Conservation (phyloP, 768 basidiomycete genomes). For the Tricholoma sp. region DNA sequence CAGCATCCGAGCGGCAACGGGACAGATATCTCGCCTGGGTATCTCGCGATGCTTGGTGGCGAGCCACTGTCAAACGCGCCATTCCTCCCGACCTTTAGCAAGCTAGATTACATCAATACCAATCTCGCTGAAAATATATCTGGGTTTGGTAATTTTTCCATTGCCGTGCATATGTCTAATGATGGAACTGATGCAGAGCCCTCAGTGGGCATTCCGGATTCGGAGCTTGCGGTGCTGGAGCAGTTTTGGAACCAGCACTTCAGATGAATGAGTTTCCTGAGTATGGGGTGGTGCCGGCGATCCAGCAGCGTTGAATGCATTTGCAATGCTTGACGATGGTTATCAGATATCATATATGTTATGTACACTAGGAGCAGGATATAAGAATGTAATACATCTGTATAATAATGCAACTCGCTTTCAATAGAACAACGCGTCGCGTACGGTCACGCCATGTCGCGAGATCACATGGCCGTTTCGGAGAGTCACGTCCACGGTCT, state of each 20-base stretch:
- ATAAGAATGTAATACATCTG: background rate
- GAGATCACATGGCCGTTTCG: background rate
- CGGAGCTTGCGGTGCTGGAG: conserved; percentile 13
- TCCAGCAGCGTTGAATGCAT: background rate
- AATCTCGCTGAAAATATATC: conserved; percentile 5
- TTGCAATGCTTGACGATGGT: background rate
- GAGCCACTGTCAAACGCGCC: conserved; percentile 35
- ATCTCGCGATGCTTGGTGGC: conserved; percentile 35
- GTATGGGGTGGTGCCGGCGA: background rate
- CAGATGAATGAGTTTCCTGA: background rate
- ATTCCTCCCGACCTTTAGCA: conserved; percentile 23
- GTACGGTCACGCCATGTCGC: background rate
- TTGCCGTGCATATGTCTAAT: background rate
- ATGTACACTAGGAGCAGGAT: too few species aligned
- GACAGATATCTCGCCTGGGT: conserved; percentile 18
- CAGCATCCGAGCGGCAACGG: conserved; percentile 8
- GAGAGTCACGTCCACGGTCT: background rate
- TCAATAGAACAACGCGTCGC: background rate
- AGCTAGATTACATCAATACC: conserved; percentile 4
- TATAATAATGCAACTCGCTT: background rate
- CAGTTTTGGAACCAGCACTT: conserved; percentile 16
- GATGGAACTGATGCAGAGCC: background rate
- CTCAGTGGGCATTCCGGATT: conserved; percentile 5
- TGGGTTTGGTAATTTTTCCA: background rate
- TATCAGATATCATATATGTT: background rate